Evolutionary conservation across 1,139 yeast species (phyloP).

Genomic region (Geotrichum europaeum): DNA sequence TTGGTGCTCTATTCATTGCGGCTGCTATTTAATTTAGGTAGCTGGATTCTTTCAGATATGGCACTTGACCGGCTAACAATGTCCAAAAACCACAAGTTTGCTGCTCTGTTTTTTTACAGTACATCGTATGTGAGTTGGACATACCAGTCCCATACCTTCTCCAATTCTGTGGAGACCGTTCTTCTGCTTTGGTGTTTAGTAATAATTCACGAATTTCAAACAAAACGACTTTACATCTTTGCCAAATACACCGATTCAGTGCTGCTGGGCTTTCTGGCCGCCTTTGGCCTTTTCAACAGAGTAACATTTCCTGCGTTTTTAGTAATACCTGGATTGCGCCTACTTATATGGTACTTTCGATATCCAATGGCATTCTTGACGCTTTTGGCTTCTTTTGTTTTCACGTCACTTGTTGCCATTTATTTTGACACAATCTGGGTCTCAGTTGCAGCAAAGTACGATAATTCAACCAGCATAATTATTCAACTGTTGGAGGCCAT

Average conservation of each 20-base stretch:
- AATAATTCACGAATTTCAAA: slow-evolving; percentile 34
- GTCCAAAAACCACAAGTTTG: slow-evolving; percentile 56
- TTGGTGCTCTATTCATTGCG: slow-evolving; percentile 54
- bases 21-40: slow-evolving; percentile 48
- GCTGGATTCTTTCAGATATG: slow-evolving; percentile 55
- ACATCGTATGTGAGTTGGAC: slow-evolving; percentile 77
- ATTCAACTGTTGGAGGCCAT: slow-evolving; percentile 3
- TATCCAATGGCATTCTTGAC: slow-evolving; percentile 29
- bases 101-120: slow-evolving; percentile 58
- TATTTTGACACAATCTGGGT: slow-evolving; percentile 47
- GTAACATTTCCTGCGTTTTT: slow-evolving; percentile 77
- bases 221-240: slow-evolving; percentile 23
- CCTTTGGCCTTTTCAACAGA: slow-evolving; percentile 76
- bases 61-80: slow-evolving; percentile 44
- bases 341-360: slow-evolving; percentile 26
- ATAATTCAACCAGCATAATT: not conserved
- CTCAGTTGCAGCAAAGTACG: slow-evolving; percentile 21
- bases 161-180: slow-evolving; percentile 79
- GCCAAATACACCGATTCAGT: slow-evolving; percentile 33
- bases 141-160: slow-evolving; percentile 81
- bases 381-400: slow-evolving; percentile 23
- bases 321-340: slow-evolving; percentile 45
- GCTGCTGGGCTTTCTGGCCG: slow-evolving; percentile 48
- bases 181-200: slow-evolving; percentile 53
- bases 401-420: slow-evolving; percentile 41